Percentiles rank a stretch among this genome's conserved stretches.
Conservation (phyloP, 2,329 filamentous ascomycete genomes). For the Venturia carpophila region DNA sequence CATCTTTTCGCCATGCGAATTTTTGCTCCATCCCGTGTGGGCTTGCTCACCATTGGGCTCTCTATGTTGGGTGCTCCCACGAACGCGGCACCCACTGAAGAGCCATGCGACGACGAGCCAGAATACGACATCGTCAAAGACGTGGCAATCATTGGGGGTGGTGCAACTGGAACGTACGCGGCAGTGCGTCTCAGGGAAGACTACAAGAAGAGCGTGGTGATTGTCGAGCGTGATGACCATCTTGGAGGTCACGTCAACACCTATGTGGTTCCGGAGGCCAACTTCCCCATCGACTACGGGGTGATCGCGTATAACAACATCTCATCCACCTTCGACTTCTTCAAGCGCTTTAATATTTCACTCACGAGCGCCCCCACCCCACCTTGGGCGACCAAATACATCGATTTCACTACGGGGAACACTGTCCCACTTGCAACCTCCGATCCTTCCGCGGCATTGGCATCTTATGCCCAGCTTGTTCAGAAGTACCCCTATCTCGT, state of each 20-base stretch:
- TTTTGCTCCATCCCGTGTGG: not conserved
- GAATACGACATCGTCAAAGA: slow-evolving; percentile 15
- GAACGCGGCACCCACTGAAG: not conserved
- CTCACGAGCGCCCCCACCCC: not conserved
- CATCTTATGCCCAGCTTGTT: not conserved
- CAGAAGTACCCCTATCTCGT: slow-evolving; percentile 9
- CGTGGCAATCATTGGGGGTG: slow-evolving; percentile 21
- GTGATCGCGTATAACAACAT: slow-evolving; percentile 7
- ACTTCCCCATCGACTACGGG: slow-evolving; percentile 3
- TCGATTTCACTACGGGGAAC: not conserved
- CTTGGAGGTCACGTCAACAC: slow-evolving; percentile 17
- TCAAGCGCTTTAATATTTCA: slow-evolving; percentile 2
- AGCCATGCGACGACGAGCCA: not conserved
- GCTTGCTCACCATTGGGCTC: not conserved
- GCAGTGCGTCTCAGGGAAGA: slow-evolving; percentile 21
- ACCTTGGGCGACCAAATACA: not conserved
- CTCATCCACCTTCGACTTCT: not conserved
- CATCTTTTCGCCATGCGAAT: not conserved
- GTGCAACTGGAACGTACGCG: slow-evolving; percentile 21
- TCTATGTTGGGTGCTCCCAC: not conserved
- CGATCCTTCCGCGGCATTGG: not conserved
- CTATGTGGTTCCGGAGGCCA: not conserved
- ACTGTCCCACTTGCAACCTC: not conserved
- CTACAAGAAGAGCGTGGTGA: slow-evolving; percentile 19
- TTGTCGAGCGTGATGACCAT: slow-evolving; percentile 18